Conservation (phyloP, 2,329 filamentous ascomycete species). For the Sporothrix curviconia region DNA sequence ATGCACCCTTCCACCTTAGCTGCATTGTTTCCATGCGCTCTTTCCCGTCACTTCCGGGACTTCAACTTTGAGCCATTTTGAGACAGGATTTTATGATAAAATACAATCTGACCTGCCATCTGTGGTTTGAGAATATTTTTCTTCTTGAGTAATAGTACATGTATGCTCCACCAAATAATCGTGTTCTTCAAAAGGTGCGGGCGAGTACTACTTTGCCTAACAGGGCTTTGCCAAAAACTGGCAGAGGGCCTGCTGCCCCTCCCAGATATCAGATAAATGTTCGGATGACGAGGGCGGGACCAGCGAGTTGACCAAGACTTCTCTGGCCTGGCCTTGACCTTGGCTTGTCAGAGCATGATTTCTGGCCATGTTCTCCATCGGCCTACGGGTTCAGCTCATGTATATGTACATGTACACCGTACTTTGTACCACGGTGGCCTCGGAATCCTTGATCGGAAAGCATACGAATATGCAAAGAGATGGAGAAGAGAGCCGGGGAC, state of each 20-base stretch:
- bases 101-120: not conserved
- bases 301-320: not conserved
- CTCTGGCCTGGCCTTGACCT: not conserved
- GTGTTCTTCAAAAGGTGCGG: too few relatives aligned
- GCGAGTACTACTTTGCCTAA: too few relatives aligned
- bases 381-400: not conserved
- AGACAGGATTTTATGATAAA: not conserved
- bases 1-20: not conserved
- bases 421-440: not conserved
- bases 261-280: not conserved
- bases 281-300: constrained; percentile 3
- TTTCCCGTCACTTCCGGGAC: not conserved
- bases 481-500: not conserved
- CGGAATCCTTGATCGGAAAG: too few relatives aligned
- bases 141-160: too few relatives aligned
- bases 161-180: too few relatives aligned
- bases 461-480: too few relatives aligned
- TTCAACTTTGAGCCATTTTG: too few relatives aligned
- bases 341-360: not conserved
- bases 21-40: not conserved
- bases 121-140: too few relatives aligned
- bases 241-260: too few relatives aligned
- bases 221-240: too few relatives aligned
- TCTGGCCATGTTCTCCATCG: not conserved
- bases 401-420: not conserved